These are phyloP conservation scores for Cucurbita moschata DNA, from an alignment of 306 rosid genomes.

Conservation along the genomic window DNA sequence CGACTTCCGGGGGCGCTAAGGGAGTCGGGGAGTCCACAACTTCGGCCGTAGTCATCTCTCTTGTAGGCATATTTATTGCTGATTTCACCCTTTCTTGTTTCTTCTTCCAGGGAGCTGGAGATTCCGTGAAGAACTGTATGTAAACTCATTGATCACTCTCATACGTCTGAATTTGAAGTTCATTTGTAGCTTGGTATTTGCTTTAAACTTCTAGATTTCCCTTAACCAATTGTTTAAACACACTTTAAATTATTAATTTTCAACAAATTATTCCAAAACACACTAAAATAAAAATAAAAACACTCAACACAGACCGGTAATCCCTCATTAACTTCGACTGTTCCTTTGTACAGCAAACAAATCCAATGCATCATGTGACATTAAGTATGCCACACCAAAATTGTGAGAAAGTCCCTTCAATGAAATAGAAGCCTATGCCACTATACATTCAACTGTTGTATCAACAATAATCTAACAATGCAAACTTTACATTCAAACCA, in stretches of 20 bases:
- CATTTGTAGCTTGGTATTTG: too few relatives aligned
- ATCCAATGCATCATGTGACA: neutral
- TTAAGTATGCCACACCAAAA: neutral
- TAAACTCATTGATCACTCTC: conserved; percentile 7
- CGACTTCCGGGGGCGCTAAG: conserved; percentile 90
- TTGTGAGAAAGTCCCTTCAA: neutral
- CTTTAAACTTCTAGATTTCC: too few relatives aligned
- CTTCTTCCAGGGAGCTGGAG: conserved; percentile 94
- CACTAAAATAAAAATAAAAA: neutral
- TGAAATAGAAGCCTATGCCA: neutral
- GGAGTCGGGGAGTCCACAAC: conserved; percentile 96
- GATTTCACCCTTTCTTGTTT: conserved; percentile 72
- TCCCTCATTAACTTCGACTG: neutral
- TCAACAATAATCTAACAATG: conserved; percentile 68
- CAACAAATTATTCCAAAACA: too few relatives aligned
- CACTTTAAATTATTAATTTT: too few relatives aligned
- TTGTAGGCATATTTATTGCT: conserved; percentile 84
- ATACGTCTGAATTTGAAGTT: neutral
- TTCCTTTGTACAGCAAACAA: neutral
- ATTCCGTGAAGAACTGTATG: conserved; percentile 62
- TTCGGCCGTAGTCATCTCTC: conserved; percentile 88
- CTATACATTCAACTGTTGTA: conserved; percentile 1
- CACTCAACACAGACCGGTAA: neutral
- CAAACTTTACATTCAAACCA: conserved; percentile 77
- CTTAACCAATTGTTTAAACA: too few relatives aligned